Conservation (phyloP, 495 filamentous ascomycete species). For the Podospora anserina region DNA sequence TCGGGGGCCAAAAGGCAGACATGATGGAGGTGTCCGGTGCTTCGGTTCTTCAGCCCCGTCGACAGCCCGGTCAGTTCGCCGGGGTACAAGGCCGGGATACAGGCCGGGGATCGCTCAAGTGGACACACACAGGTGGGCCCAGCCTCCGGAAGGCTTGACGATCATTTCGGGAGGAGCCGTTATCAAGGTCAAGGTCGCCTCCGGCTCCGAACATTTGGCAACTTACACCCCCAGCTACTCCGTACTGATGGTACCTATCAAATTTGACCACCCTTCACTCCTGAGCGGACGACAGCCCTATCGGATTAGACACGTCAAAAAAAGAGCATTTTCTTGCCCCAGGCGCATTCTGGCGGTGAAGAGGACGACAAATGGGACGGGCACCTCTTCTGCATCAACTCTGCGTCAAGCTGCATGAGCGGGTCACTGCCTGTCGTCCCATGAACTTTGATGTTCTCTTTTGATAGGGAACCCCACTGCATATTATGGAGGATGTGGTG, state of each 20-base stretch:
- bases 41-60: not conserved
- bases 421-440: not conserved
- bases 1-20: not conserved
- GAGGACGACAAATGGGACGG: constrained; percentile 10
- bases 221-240: too few species aligned
- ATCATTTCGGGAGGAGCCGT: not conserved
- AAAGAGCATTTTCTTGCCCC: not conserved
- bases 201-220: too few species aligned
- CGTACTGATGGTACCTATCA: not conserved
- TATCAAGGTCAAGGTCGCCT: not conserved
- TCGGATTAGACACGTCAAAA: not conserved
- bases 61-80: not conserved
- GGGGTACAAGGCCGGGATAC: not conserved
- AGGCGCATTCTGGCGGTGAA: constrained; percentile 25
- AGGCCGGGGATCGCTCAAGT: not conserved
- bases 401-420: not conserved
- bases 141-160: not conserved
- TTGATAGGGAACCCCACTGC: not conserved
- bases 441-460: constrained; percentile 1
- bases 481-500: not conserved
- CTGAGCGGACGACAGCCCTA: not conserved
- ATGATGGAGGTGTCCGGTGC: not conserved
- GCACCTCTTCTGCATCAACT: constrained; percentile 5
- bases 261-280: not conserved
- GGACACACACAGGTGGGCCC: not conserved